Base-by-base conservation (phyloP, 148 eudicot genomes). In the Amaranthus cruentus region DNA sequence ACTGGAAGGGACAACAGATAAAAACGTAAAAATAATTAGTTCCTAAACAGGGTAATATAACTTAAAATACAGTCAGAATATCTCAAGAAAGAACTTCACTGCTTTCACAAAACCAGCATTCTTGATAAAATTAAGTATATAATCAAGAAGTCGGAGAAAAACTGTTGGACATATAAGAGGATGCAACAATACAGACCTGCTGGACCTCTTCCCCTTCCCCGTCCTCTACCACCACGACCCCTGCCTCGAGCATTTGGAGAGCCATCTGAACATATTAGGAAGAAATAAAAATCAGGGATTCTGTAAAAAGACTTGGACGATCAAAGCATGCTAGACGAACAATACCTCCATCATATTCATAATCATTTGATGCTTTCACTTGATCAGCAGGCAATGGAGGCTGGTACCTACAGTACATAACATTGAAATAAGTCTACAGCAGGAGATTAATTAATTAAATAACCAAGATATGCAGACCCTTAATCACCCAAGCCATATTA, bases 361-460 rank as follows among this genome's bases (percentile, higher is more conserved):
- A 76, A 38, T 91, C 98, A 52, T 80, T 71, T 44, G 84, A 60
- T 21, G 85, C 80, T 84, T 84, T 91, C 79, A 94, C 98, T 85
- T 85, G 93, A 74, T 94, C 98, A 72, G 90, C 96, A 52, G 98
- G 96, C 73, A 94, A 76, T 47, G 98, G 98, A 75, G 90, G 91
- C 78, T 94, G 98, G 78, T 94, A 94, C 80, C 97, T 94, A 80
- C 57, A 85, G 38, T 57, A 70, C 5, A 62, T 53, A 53, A 55
- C 18, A 55, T 12, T 9, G 38, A 38, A 74, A 64, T 48, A 12
- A 42, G 71, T 62, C 15, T 50, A 13, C n/a, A 57, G 0, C 77
- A 69, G 13, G 54, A 15, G 53, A 42, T 13, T 53, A 8, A 70
- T 12, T 6, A 54, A 62, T 14, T 14, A 9, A 15, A 66, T 4